Evolutionary conservation across 129 eudicot species (phyloP), one percentile per base, ranked within the genome.

Genomic region (Arctium lappa): DNA sequence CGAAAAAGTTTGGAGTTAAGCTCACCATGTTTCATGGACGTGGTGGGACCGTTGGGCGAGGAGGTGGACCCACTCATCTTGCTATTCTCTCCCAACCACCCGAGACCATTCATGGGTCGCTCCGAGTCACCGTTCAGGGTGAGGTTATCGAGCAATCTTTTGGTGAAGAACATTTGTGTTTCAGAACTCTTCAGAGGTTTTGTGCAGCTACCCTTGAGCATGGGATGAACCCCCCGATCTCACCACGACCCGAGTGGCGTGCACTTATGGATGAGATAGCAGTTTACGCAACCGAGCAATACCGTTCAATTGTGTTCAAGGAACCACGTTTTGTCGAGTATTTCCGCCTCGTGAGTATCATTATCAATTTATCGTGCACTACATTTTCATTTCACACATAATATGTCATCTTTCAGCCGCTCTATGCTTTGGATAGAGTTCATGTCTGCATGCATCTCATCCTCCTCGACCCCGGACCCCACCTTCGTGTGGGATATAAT

Each of bases 301-400:
- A 90, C 73, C 99, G 99, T 44, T 86, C 94, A 1, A 90, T 96
- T 75, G 99, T 96, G 48, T 96, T 96, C 46, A 60, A 93, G 68
- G 99, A 96, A 74, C 99, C 99, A 50, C 97, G 98, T 10, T 96
- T 96, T 71, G 99, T 96, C 15, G 99, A 96, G 92, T 96, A 96
- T 84, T 96, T 96, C 92, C 99, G 99, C 79, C 97, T 91, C 29
- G 99, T 96, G 71, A 93, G 97, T 83, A 56, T 16, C 72, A 31
- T 60, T 78, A 34, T 40, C 5, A 27, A 22, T 22, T 22, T 22
- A 22, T 22, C 27, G 27, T 79, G 1, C 29, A 37, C 27, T 36
- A 60, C 56, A 44, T 82, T 68, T 69, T 56, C 36, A 36, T 77
- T 70, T 77, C 73, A 16, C 36, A 80, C 30, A 8, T 44, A 18